phyloP scores from a whole-genome alignment of 768 basidiomycete species.

The Astraeus odoratus region DNA sequence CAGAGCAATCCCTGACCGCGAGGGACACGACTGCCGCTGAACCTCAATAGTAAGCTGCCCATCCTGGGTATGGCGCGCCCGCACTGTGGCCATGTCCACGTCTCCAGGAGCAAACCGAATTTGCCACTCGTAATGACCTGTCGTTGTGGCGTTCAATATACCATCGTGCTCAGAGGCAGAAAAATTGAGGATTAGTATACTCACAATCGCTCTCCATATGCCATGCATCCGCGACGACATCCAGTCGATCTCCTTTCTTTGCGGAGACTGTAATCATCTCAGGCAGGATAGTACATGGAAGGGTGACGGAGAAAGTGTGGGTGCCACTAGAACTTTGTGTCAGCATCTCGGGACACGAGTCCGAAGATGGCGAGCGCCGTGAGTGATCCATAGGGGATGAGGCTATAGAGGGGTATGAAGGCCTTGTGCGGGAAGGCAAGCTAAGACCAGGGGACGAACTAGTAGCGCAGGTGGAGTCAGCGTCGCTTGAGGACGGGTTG shows the following conservation, averaged over 20 bases:
- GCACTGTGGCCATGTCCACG: constrained; percentile 46
- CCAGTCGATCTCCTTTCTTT: constrained; percentile 50
- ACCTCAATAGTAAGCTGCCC: constrained; percentile 45
- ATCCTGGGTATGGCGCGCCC: constrained; percentile 41
- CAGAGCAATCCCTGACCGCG: constrained; percentile 22
- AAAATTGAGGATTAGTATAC: constrained; percentile 17
- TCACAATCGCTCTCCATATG: constrained; percentile 53
- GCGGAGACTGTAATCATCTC: constrained; percentile 63
- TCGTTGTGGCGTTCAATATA: constrained; percentile 1
- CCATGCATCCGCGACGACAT: constrained; percentile 58
- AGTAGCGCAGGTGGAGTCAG: constrained; percentile 21
- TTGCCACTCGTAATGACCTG: constrained; percentile 60
- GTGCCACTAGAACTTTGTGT: constrained; percentile 32
- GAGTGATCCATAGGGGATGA: constrained; percentile 26
- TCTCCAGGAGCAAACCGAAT: constrained; percentile 48
- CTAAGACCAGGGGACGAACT: constrained; percentile 15
- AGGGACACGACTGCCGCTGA: constrained; percentile 23
- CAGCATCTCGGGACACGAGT: constrained; percentile 38
- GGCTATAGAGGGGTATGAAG: constrained; percentile 13
- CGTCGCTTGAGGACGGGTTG: constrained; percentile 18
- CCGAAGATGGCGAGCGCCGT: constrained; percentile 26
- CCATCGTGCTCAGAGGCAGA: neutral
- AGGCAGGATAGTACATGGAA: constrained; percentile 41
- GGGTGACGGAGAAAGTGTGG: constrained; percentile 42
- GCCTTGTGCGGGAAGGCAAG: constrained; percentile 10